Base-by-base conservation (phyloP, 129 eudicot genomes). In the Dittrichia graveolens region DNA sequence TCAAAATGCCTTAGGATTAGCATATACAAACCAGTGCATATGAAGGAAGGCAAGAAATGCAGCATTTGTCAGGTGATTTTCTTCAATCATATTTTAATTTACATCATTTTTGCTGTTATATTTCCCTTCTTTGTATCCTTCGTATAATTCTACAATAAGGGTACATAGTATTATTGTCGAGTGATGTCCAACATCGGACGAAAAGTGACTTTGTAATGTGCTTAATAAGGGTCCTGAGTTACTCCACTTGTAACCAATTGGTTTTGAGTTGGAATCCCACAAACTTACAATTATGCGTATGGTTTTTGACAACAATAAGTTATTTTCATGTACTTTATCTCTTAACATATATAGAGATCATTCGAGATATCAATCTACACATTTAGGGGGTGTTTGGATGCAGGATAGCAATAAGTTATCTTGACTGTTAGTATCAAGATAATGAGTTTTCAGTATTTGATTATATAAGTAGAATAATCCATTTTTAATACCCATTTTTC, bases 1-100 rank as follows among this genome's bases (percentile, higher is more conserved):
- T 62, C 76, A 47, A 90, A 82, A 75, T 90, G 96, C 72, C 72
- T 94, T 31, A 81, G 16, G 52, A 74, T 75, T 56, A 84, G 80
- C 76, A 71, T 68, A 43, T 87, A 84, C 72, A 79, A 85, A 67
- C 74, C 72, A 13, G 13, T 61, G 19, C 71, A 50, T 77, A 54
- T 77, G 19, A 78, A 77, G 6, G 67, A 63, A 31, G 87, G 85
- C 61, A 76, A 63, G 19, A 94, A 94, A 73, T 94, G 98, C 93
- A 85, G 89, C 59, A 87, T 94, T 71, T 90, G 96, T 84, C 96
- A 94, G 98, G 98, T 93, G n/a, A 69, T 64, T 7, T 39, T 52
- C 56, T 43, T n/a, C 12, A 44, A 55, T 2, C 11, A 62, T 65
- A 16, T 56, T 76, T 31, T 18, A 10, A 8, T 49, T 44, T 59